A percentile compares a stretch with the other conserved stretches of the same genome.
phyloP scores from a whole-genome alignment of 2,329 filamentous ascomycete species.

The Chalaropsis thielavioides region DNA sequence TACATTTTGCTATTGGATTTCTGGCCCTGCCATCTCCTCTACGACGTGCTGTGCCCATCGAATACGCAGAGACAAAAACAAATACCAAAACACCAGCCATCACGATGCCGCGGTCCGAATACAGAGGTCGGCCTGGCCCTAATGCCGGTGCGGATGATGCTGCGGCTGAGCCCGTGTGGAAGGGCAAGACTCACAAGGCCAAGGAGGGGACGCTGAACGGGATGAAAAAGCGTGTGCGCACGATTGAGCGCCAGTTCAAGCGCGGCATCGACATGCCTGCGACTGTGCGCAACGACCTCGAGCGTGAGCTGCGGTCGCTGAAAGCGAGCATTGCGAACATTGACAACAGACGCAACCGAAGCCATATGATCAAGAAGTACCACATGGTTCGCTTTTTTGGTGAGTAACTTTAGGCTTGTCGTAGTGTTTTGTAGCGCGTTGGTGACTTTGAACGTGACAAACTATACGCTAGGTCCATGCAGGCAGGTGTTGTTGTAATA shows the following conservation, averaged over 20 bases:
- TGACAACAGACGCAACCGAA: conserved; percentile 45
- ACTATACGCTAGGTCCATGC: background rate
- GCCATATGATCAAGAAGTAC: conserved; percentile 61
- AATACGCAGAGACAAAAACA: no score
- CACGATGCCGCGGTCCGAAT: background rate
- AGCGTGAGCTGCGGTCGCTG: conserved; percentile 55
- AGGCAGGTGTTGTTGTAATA: background rate
- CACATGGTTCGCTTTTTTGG: conserved; percentile 79
- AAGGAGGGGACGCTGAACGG: conserved; percentile 40
- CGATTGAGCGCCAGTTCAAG: conserved; percentile 51
- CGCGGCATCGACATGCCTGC: conserved; percentile 50
- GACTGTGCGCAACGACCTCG: conserved; percentile 51
- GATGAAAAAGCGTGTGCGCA: conserved; percentile 57
- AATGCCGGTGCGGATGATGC: background rate
- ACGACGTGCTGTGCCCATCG: no score
- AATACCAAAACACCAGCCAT: background rate
- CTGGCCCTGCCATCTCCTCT: no score
- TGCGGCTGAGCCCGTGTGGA: conserved; percentile 23
- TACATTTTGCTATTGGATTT: no score
- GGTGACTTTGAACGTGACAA: background rate
- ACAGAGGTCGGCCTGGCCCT: background rate
- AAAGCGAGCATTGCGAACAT: conserved; percentile 47
- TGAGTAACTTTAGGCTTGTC: conserved; percentile 27
- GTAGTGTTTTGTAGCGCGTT: background rate
- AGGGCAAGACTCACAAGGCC: conserved; percentile 29